Percentiles rank a stretch among this genome's conserved stretches.
phyloP scores from a whole-genome alignment of 179 eudicot species.

The Actinidia arguta region DNA sequence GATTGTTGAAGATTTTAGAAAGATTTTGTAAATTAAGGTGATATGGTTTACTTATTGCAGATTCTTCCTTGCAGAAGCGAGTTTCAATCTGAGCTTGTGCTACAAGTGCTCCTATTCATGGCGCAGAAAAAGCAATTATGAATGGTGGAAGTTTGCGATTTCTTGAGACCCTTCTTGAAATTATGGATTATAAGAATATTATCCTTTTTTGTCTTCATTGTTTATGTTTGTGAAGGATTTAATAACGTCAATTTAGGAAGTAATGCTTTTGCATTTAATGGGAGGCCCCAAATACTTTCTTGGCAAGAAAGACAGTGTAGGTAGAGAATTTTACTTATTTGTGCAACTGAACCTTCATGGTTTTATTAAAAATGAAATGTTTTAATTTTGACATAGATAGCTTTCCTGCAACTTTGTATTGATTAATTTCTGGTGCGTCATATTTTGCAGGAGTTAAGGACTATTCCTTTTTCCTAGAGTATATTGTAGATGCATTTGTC shows the following conservation, averaged over 20 bases:
- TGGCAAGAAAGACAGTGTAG: slow-evolving; percentile 59
- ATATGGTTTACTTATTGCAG: too few species aligned
- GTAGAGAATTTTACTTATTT: slow-evolving; percentile 19
- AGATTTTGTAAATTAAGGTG: too few species aligned
- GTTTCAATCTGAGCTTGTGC: slow-evolving; percentile 72
- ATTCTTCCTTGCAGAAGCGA: slow-evolving; percentile 72
- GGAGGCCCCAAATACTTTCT: slow-evolving; percentile 49
- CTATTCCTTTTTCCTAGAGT: slow-evolving; percentile 48
- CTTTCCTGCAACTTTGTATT: not conserved
- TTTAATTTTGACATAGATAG: not conserved
- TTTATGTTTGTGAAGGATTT: slow-evolving; percentile 51
- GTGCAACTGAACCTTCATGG: not conserved
- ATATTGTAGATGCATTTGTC: slow-evolving; percentile 63
- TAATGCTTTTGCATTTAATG: slow-evolving; percentile 65
- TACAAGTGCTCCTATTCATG: slow-evolving; percentile 71
- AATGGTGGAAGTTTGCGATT: slow-evolving; percentile 69
- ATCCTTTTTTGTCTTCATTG: slow-evolving; percentile 46
- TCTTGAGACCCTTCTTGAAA: slow-evolving; percentile 71
- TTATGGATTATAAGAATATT: slow-evolving; percentile 55
- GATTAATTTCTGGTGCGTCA: not conserved
- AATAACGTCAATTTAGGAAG: slow-evolving; percentile 60
- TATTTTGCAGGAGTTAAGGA: slow-evolving; percentile 53
- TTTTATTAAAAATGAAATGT: not conserved
- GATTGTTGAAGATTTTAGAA: too few species aligned
- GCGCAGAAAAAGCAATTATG: slow-evolving; percentile 61